Evolutionary conservation across 2,329 filamentous ascomycete genomes (phyloP).

Genomic region (Ceratocystis ficicola): DNA sequence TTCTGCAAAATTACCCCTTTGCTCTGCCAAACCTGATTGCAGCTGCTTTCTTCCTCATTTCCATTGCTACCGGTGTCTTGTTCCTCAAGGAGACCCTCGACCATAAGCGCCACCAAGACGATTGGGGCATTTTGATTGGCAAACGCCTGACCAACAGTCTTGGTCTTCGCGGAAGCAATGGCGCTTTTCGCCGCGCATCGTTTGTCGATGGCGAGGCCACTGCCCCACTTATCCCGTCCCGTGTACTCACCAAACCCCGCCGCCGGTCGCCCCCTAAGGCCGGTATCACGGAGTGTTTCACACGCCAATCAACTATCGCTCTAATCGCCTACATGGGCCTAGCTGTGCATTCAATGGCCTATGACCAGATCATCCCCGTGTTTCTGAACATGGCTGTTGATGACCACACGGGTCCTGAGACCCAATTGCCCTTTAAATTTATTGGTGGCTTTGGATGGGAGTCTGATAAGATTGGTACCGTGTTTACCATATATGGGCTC

Average conservation of each 20-base stretch:
- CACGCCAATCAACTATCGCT: conserved; percentile 60
- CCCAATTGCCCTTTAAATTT: conserved; percentile 66
- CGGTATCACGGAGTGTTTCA: conserved; percentile 54
- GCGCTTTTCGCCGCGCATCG: conserved; percentile 33
- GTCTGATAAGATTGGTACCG: conserved; percentile 64
- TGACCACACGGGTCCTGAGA: conserved; percentile 42
- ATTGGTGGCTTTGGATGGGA: conserved; percentile 64
- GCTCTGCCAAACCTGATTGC: conserved; percentile 71
- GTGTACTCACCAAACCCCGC: conserved; percentile 24
- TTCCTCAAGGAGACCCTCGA: conserved; percentile 82
- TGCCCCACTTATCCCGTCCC: conserved; percentile 40
- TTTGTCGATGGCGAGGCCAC: conserved; percentile 46
- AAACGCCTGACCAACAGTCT: conserved; percentile 44
- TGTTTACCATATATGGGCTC: conserved; percentile 75
- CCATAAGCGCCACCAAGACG: conserved; percentile 51
- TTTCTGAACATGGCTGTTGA: conserved; percentile 64
- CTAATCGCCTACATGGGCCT: conserved; percentile 68
- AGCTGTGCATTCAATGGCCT: conserved; percentile 70
- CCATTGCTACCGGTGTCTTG: conserved; percentile 58
- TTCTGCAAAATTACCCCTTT: conserved; percentile 71
- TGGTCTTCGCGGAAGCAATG: conserved; percentile 24
- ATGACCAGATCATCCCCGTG: conserved; percentile 77
- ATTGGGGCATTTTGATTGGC: conserved; percentile 67
- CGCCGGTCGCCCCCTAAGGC: conserved; percentile 24
- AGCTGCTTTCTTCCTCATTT: conserved; percentile 63